Base-by-base conservation (phyloP, 2,329 filamentous ascomycete species). In the Clarireedia monteithiana region DNA sequence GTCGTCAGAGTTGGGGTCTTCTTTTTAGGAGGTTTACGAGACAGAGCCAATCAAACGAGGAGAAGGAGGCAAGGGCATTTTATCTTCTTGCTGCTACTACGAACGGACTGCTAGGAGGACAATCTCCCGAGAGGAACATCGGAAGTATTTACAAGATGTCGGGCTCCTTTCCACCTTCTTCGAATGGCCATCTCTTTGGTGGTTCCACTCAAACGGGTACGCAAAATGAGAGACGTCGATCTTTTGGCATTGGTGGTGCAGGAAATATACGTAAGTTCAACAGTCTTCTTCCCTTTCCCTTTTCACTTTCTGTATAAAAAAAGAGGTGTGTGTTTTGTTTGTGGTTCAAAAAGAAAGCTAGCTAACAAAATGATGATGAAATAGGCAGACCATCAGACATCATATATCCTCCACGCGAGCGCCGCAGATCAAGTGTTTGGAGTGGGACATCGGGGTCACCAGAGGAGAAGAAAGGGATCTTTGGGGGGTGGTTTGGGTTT, bases 211-310 rank as follows among this genome's bases (percentile, higher is more conserved):
- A 34, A 34, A 9, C 3, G 3, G 10, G 30, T 4, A 4, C 10
- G 30, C 30, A 34, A 12, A 12, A 14, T 20, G 54, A 67, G 50
- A 54, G 49, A 48, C 62, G 59, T 46, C 64, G 57, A 55, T 67
- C 66, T 55, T 65, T 61, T 62, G 66, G 66, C 4, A 67, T 67
- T 59, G 66, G 66, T 34, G 66, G 66, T 0, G 66, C 66, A 4
- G 66, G 66, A 4, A 68, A 68, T 59, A 68, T 68, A 44, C 62
- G 66, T 68, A 55, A 23, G 62, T 60, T 23, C 30, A 26, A 40
- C 20, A 20, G 2, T 20, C 20, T 20, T 50, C 24, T 4, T 14
- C 7, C 4, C 1, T 26, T 24, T 42, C 55, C 5, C 6, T 17
- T 24, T 44, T 17, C n/a, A 4, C 39, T 40, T 38, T 7, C n/a